Evolutionary conservation across 2,329 filamentous ascomycete species (phyloP).

Genomic region (Pseudogymnoascus sp.): DNA sequence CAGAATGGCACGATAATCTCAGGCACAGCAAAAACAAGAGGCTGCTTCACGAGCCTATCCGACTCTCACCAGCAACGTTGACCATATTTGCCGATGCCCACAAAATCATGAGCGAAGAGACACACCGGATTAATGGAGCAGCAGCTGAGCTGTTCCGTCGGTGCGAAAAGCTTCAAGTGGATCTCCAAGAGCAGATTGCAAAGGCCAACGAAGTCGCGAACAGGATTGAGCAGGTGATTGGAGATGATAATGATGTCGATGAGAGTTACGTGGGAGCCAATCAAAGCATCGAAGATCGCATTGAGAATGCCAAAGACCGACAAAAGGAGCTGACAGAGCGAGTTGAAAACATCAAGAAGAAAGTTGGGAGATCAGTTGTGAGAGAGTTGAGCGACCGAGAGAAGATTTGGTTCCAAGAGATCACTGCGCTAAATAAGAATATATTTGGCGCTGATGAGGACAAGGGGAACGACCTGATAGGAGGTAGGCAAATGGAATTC

Average conservation of each 20-base stretch:
- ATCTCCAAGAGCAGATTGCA: constrained; percentile 59
- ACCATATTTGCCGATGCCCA: constrained; percentile 67
- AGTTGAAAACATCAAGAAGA: constrained; percentile 51
- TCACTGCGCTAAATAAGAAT: constrained; percentile 36
- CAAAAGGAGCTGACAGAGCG: constrained; percentile 51
- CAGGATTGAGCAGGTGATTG: constrained; percentile 59
- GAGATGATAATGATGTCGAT: constrained; percentile 45
- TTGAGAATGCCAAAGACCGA: constrained; percentile 45
- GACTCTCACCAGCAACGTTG: constrained; percentile 62
- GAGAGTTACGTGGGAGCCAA: constrained; percentile 44
- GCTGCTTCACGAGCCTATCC: constrained; percentile 58
- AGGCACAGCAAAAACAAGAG: constrained; percentile 54
- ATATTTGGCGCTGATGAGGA: constrained; percentile 22
- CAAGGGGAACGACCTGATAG: background rate
- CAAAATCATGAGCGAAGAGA: constrained; percentile 62
- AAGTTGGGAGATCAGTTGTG: constrained; percentile 36
- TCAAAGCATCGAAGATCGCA: constrained; percentile 50
- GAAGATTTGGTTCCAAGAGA: constrained; percentile 50
- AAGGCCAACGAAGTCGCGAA: constrained; percentile 58
- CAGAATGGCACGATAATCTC: constrained; percentile 47
- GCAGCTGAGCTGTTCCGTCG: constrained; percentile 67
- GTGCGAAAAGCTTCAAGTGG: constrained; percentile 59
- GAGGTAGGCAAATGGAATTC: constrained; percentile 36
- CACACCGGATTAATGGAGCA: constrained; percentile 57
- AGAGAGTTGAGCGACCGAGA: constrained; percentile 57